Evolutionary conservation across 306 rosid species (phyloP).

Genomic region (Sechiopsis laciniata): DNA sequence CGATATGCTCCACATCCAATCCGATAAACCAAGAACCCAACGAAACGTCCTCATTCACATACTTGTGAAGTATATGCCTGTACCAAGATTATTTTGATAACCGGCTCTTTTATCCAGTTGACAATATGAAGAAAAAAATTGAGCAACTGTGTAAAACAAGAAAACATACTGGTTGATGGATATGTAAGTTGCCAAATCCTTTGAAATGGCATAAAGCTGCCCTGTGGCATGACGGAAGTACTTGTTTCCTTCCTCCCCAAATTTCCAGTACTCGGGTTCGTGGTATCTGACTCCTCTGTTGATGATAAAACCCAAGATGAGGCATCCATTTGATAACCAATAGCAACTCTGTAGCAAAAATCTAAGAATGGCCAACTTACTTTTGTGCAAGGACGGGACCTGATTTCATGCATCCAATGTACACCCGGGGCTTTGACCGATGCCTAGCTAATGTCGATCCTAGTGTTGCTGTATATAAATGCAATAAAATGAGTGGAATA

Average conservation of each 20-base stretch:
- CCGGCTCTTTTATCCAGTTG: neutral
- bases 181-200: slow-evolving; percentile 45
- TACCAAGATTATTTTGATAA: neutral
- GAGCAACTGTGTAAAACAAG: neutral
- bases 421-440: slow-evolving; percentile 38
- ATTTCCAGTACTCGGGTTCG: slow-evolving; percentile 59
- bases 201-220: slow-evolving; percentile 52
- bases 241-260: slow-evolving; percentile 56
- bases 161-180: slow-evolving; percentile 45
- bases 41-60: slow-evolving; percentile 52
- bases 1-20: slow-evolving; percentile 52
- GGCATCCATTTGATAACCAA: neutral
- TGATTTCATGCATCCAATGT: slow-evolving; percentile 61
- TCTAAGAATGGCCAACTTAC: slow-evolving; percentile 23
- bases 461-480: slow-evolving; percentile 37
- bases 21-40: slow-evolving; percentile 57
- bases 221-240: slow-evolving; percentile 64
- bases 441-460: slow-evolving; percentile 52
- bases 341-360: neutral
- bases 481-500: neutral
- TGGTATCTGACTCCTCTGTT: slow-evolving; percentile 54
- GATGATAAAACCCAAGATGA: neutral
- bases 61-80: slow-evolving; percentile 54
- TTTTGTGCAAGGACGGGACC: slow-evolving; percentile 59
- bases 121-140: slow-evolving; percentile 8